A percentile compares a stretch with the other conserved stretches of the same genome.
Conservation (phyloP, 2,329 filamentous ascomycete genomes). For the Bertia moriformis region DNA sequence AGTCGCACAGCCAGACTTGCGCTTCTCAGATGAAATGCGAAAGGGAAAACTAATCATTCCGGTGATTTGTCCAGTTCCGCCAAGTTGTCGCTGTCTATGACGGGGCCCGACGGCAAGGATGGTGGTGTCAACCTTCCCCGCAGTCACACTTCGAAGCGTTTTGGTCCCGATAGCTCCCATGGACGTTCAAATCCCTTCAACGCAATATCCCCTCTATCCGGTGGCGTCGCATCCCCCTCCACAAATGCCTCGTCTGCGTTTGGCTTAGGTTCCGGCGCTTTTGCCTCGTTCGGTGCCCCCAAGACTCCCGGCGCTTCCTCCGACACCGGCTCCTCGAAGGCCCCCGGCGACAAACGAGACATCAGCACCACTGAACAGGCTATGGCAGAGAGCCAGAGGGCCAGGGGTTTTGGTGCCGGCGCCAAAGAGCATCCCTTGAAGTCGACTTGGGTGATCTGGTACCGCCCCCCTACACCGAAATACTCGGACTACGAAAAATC, state of each 20-base stretch:
- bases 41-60: background rate
- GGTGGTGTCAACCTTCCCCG: constrained; percentile 1
- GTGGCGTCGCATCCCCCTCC: background rate
- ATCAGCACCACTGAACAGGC: background rate
- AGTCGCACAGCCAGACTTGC: background rate
- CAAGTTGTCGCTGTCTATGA: constrained; percentile 1
- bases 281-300: background rate
- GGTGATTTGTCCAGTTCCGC: background rate
- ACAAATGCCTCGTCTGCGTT: constrained; percentile 1
- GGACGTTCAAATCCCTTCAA: constrained; percentile 1
- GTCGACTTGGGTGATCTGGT: constrained; percentile 56
- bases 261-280: background rate
- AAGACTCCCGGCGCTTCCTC: background rate
- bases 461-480: constrained; percentile 56
- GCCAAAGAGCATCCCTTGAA: constrained; percentile 22
- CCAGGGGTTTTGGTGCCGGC: background rate
- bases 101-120: background rate
- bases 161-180: constrained; percentile 1
- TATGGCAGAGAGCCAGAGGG: background rate
- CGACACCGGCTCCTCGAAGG: background rate
- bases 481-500: constrained; percentile 62
- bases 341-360: background rate
- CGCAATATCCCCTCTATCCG: background rate
- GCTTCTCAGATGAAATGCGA: no score
- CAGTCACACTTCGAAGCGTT: background rate